Evolutionary conservation across 192 early-diverging fungal species (phyloP).

Genomic region (Coemansia sp.): DNA sequence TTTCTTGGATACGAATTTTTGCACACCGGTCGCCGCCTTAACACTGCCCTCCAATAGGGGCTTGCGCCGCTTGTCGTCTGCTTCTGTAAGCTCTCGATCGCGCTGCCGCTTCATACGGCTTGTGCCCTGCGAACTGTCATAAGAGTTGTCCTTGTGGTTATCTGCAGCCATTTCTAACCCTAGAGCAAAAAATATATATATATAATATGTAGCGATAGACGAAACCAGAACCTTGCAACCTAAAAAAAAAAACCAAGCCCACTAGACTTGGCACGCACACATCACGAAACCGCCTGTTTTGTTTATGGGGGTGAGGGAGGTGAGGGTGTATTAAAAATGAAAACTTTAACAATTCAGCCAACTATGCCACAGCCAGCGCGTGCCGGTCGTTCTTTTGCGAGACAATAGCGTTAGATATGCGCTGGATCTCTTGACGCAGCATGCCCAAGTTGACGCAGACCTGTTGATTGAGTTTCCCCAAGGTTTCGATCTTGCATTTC

Average conservation of each 20-base stretch:
- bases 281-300: background rate
- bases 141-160: background rate
- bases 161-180: background rate
- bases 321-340: background rate
- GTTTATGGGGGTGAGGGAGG: background rate
- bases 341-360: background rate
- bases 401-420: conserved; percentile 30
- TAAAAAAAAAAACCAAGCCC: background rate
- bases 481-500: conserved; percentile 37
- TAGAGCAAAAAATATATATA: background rate
- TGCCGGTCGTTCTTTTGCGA: conserved; percentile 23
- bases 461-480: conserved; percentile 48
- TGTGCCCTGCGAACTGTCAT: background rate
- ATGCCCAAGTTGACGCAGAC: conserved; percentile 48
- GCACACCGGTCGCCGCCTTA: conserved; percentile 65
- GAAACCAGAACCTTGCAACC: background rate
- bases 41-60: background rate
- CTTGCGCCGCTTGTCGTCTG: background rate
- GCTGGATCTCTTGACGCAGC: conserved; percentile 46
- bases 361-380: background rate
- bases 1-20: conserved; percentile 79
- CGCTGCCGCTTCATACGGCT: conserved; percentile 4
- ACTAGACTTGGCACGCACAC: background rate
- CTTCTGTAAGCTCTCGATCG: background rate
- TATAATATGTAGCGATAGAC: background rate